Evolutionary conservation across 441 rosid genomes (phyloP), one percentile per base, ranked within the genome.

Genomic region (Isatis lusitanica): DNA sequence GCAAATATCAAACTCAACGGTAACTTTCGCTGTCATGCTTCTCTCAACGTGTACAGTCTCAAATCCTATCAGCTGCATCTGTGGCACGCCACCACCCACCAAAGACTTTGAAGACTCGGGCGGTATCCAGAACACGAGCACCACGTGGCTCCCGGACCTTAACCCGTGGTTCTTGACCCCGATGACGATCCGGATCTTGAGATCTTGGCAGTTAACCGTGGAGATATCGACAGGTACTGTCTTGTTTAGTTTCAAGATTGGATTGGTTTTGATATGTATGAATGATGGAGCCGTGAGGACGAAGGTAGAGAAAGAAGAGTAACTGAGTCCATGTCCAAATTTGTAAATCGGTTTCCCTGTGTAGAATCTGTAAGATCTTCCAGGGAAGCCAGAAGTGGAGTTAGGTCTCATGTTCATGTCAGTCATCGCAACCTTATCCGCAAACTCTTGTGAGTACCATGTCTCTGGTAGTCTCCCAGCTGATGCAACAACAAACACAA

Each of bases 381-480:
- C 89, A 0, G 85, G 87, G 67, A 71, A 82, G 21, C 84, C 84
- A 6, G 74, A 7, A 7, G 66, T 63, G 0, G 70, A 39, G 64
- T 66, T 69, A 1, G 85, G 85, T 63, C 87, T 68, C 68, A 83
- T 52, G 35, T 65, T 69, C 85, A 83, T 62, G 39, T 81, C 80
- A 8, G 87, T 82, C 87, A 85, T 81, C 0, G 85, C 78, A 16
- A 85, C 39, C 63, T 16, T 68, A 9, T 80, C 61, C 0, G 44
- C 79, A 47, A 80, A 83, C 26, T 63, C 73, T 5, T 66, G 77
- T 59, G 74, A 10, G 40, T 78, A 16, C 85, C 86, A 85, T 62
- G 89, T 81, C 71, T 78, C 36, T 4, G 85, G 84, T 42, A 79
- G 57, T 66, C 84, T 81, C 68, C 84, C 89, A 38, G 82, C 88